Evolutionary conservation across 176 grass and related monocot genomes (phyloP), one percentile per base, ranked within the genome.

Genomic region (Carex kokanica): DNA sequence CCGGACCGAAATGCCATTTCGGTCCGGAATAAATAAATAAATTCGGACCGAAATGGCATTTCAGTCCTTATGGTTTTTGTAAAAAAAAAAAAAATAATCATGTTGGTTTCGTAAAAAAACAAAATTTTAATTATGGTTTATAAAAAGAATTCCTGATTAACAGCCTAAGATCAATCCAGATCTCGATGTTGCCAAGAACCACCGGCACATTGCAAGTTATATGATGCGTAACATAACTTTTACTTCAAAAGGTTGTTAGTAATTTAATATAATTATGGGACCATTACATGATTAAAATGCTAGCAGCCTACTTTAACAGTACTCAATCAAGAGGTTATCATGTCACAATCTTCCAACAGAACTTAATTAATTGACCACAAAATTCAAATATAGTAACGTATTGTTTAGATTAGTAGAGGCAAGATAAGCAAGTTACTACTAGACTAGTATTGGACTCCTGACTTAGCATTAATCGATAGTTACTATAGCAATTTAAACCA

Each of bases 251-350:
- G 20, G 27, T 21, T 23, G 4, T 74, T 24, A 77, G 23, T 56
- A 78, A 56, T 78, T 56, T 0, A 34, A 55, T 77, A n/a, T 8
- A 40, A 60, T 80, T 59, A 80, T 80, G 58, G 57, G 15, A 34
- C 52, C 51, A 79, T 79, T n/a, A 80, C 29, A 58, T 80, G 77
- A 80, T 79, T 79, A 59, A 41, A 59, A 41, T 23, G 15, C 24
- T 74, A 52, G 8, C 2, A 53, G 8, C 2, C 21, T n/a, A 74
- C 36, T 74, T 27, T 53, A 3, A 6, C 17, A 29, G 71, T 74
- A 73, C 41, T 43, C 18, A 53, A 74, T 47, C 23, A 23, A 5
- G 27, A 53, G 45, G 71, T 74, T 74, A 74, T 53, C 43, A 74
- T 74, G 71, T 74, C 71, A 14, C 71, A 74, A 53, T 74, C 71